Evolutionary conservation across 441 rosid species (phyloP).

Genomic region (Erodium moschatum): DNA sequence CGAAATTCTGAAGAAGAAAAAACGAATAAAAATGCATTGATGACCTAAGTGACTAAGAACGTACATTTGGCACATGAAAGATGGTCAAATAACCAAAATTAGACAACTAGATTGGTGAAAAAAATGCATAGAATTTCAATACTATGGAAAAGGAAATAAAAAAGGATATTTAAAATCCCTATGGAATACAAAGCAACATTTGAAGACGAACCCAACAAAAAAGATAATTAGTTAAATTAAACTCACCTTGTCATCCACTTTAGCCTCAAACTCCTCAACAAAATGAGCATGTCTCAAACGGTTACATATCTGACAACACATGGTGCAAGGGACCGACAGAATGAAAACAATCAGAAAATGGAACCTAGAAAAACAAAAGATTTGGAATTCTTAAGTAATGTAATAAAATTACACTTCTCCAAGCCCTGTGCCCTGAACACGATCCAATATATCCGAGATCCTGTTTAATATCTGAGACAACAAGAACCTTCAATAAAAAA

Average conservation of each 20-base stretch:
- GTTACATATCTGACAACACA: slow-evolving; percentile 39
- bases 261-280: slow-evolving; percentile 50
- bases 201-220: background rate
- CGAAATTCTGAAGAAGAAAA: background rate
- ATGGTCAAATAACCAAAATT: background rate
- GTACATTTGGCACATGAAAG: slow-evolving; percentile 2
- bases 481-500: slow-evolving; percentile 51
- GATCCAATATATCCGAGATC: slow-evolving; percentile 54
- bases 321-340: slow-evolving; percentile 19
- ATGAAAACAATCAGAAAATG: slow-evolving; percentile 13
- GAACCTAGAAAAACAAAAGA: slow-evolving; percentile 5
- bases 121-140: background rate
- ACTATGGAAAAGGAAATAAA: background rate
- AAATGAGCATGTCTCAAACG: slow-evolving; percentile 52
- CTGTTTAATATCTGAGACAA: slow-evolving; percentile 59
- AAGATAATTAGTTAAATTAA: slow-evolving; percentile 2
- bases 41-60: slow-evolving; percentile 7
- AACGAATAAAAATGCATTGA: slow-evolving; percentile 9
- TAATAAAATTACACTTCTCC: slow-evolving; percentile 53
- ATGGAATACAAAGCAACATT: background rate
- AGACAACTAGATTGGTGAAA: slow-evolving; percentile 3
- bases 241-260: slow-evolving; percentile 58
- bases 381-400: slow-evolving; percentile 1
- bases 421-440: slow-evolving; percentile 47
- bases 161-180: background rate